Base-by-base conservation (phyloP, 768 basidiomycete species). In the Agrocybe chaxingu region DNA sequence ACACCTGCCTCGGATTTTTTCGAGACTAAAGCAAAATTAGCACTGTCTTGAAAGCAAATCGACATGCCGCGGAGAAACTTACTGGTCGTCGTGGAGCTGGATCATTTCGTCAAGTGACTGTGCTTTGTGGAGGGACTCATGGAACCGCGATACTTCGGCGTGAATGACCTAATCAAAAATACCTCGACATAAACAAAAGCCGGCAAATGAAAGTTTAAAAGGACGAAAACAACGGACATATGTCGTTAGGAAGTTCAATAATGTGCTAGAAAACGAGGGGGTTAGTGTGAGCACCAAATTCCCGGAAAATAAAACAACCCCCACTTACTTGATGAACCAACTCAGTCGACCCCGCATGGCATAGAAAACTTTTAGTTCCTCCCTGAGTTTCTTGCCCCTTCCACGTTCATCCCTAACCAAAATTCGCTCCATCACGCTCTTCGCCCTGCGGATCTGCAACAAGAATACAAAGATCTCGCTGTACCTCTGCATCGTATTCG, bases 301-400 rank as follows among this genome's bases (percentile, higher is more conserved):
- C 10, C 3, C 7, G n/a, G 16, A 18, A 13, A 53, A 38, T 30
- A 29, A 35, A 47, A 32, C 31, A 13, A n/a, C 12, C 7, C 18
- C 12, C n/a, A 76, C 86, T 58, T 60, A 91, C 90, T 88, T 90
- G 63, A 88, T 77, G 57, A 92, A 88, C 91, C 91, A 93, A 50
- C 86, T 85, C 51, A 93, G 58, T 48, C 85, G 82, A 56, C 84
- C 81, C 54, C 89, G 70, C 75, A 90, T 79, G 0, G 85, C 86
- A 62, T 89, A 89, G 57, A 92, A 84, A 10, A 75, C 74, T 67
- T 89, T 91, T 59, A 86, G 50, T 46, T 83, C 81, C 16, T 67
- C 70, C 33, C 65, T 70, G 43, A 68, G 42, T 24, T 60, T 66
- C 31, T 69, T 62, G 12, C 56, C 60, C 30, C 59, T 65, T 47